Percentiles rank a stretch among this genome's conserved stretches.
Conservation (phyloP, 805 yeast species). For the Cyberlindnera petersonii region DNA sequence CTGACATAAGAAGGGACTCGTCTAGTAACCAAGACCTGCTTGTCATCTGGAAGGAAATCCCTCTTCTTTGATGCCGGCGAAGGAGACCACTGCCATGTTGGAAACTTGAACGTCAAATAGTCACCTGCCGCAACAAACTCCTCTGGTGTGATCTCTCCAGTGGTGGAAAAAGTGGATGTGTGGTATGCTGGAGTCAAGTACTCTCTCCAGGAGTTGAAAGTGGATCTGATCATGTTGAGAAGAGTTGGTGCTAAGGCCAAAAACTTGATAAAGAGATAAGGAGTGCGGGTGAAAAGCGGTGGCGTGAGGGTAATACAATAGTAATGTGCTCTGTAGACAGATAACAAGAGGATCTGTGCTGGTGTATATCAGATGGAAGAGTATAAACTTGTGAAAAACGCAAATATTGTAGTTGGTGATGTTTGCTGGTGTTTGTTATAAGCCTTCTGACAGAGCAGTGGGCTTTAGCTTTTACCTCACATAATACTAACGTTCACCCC, state of each 20-base stretch:
- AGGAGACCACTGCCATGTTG: constrained; percentile 92
- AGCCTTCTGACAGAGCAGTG: no score
- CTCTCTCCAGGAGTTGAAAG: constrained; percentile 80
- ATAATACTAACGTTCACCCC: no score
- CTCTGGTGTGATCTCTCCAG: constrained; percentile 94
- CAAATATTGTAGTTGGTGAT: no score
- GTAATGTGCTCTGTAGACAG: no score
- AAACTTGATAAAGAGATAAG: no score
- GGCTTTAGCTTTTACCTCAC: no score
- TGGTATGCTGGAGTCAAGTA: constrained; percentile 88
- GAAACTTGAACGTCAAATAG: constrained; percentile 83
- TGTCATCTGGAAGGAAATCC: constrained; percentile 78
- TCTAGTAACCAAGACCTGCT: constrained; percentile 81
- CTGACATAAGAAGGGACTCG: constrained; percentile 85
- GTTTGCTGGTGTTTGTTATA: no score
- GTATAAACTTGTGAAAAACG: no score
- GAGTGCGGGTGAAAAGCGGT: constrained; percentile 1
- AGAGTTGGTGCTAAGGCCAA: no score
- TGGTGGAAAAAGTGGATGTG: constrained; percentile 74
- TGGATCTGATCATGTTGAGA: constrained; percentile 50
- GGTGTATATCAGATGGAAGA: no score
- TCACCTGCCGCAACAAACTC: constrained; percentile 95
- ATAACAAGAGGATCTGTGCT: no score
- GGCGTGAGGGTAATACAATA: no score
- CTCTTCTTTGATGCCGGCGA: constrained; percentile 51